Evolutionary conservation across 495 filamentous ascomycete species (phyloP).

Genomic region (Aspergillus homomorphus): DNA sequence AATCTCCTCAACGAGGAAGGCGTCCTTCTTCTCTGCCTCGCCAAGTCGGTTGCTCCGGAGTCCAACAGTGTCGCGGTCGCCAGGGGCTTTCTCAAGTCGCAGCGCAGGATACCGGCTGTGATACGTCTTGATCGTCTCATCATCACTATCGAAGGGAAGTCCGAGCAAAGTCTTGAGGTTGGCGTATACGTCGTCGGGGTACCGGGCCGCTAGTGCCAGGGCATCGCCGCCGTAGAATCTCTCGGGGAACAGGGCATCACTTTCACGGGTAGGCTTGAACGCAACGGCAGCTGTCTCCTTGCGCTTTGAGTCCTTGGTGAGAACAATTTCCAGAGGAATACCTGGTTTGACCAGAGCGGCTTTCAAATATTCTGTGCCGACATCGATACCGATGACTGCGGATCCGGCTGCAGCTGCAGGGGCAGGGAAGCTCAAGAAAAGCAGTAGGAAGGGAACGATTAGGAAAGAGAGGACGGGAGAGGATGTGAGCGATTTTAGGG

Average conservation of each 20-base stretch:
- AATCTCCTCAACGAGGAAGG: conserved; percentile 88
- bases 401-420: conserved; percentile 60
- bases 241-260: conserved; percentile 70
- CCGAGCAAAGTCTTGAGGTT: conserved; percentile 89
- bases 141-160: conserved; percentile 52
- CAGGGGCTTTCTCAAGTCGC: conserved; percentile 40
- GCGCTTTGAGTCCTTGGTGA: conserved; percentile 96
- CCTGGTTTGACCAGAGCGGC: conserved; percentile 95
- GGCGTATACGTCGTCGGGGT: conserved; percentile 88
- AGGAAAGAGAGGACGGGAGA: conserved; percentile 39
- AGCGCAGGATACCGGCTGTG: conserved; percentile 65
- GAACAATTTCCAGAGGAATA: conserved; percentile 95
- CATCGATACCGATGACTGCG: conserved; percentile 86
- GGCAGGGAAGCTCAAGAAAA: conserved; percentile 56
- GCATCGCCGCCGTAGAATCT: conserved; percentile 90
- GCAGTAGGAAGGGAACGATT: conserved; percentile 45
- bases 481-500: conserved; percentile 18
- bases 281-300: conserved; percentile 91
- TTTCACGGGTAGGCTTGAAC: conserved; percentile 76
- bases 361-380: conserved; percentile 97
- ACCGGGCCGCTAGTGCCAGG: conserved; percentile 78
- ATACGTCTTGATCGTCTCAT: conserved; percentile 65
- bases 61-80: conserved; percentile 64
- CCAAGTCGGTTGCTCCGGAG: conserved; percentile 74
- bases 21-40: conserved; percentile 57